A percentile compares a stretch with the other conserved stretches of the same genome.
Conservation (phyloP, 495 filamentous ascomycete genomes). For the Neurospora discreta region DNA sequence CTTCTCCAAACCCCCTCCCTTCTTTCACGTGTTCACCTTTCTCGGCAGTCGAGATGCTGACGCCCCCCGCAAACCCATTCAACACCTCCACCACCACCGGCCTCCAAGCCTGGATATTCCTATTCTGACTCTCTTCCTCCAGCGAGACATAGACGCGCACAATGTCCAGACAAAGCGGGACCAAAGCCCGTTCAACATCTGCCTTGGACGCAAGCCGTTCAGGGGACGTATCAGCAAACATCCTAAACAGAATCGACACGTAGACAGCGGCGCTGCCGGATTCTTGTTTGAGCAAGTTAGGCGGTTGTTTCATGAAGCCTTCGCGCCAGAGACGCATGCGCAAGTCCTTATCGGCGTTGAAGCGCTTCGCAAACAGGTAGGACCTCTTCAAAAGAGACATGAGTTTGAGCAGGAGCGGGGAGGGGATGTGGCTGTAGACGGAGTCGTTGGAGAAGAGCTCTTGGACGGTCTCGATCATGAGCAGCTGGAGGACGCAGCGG, state of each 20-base stretch:
- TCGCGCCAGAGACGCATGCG: conserved; percentile 91
- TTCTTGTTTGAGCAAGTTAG: conserved; percentile 97
- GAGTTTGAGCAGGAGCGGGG: conserved; percentile 71
- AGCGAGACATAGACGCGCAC: conserved; percentile 69
- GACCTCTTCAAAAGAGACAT: conserved; percentile 92
- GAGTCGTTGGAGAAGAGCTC: conserved; percentile 96
- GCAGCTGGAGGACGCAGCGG: conserved; percentile 91
- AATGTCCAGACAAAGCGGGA: conserved; percentile 90
- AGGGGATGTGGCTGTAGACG: conserved; percentile 89
- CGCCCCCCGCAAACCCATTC: conserved; percentile 67
- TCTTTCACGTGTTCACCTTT: neutral
- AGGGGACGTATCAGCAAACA: conserved; percentile 83
- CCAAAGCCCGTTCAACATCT: conserved; percentile 81
- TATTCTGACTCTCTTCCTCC: conserved; percentile 88
- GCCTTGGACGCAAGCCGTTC: conserved; percentile 67
- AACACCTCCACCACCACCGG: conserved; percentile 97
- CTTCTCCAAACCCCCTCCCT: conserved; percentile 49
- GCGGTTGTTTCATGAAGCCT: conserved; percentile 99
- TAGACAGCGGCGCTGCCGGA: conserved; percentile 86
- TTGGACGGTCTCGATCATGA: conserved; percentile 99
- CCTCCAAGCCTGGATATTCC: conserved; percentile 92
- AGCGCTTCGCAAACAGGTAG: conserved; percentile 89
- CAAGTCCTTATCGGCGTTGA: conserved; percentile 94
- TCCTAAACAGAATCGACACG: conserved; percentile 83
- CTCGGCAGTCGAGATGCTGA: neutral